A percentile compares a stretch with the other conserved stretches of the same genome.
Evolutionary conservation across 2,329 filamentous ascomycete genomes (phyloP).

Genomic region (Fusarium ambrosium): DNA sequence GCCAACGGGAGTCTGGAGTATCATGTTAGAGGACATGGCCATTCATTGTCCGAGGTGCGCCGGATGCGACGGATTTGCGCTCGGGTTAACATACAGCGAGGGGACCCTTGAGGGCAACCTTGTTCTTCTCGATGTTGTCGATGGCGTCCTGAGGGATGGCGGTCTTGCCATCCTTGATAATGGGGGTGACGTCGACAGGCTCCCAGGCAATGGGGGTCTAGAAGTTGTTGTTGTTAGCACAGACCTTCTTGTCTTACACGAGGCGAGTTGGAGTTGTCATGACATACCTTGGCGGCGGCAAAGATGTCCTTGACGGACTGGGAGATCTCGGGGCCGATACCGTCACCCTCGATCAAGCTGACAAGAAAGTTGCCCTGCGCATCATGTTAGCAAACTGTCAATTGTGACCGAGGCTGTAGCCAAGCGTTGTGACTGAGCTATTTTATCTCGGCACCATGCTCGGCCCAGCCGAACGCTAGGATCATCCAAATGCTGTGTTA

Average conservation of each 20-base stretch:
- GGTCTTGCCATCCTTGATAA: conserved; percentile 94
- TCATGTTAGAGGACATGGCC: conserved; percentile 29
- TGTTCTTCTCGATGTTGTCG: conserved; percentile 93
- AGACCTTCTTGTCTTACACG: conserved; percentile 1
- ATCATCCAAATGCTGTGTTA: conserved; percentile 21
- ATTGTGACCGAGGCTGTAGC: conserved; percentile 29
- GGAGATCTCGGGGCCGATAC: conserved; percentile 97
- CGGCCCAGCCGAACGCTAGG: conserved; percentile 45
- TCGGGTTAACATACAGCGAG: conserved; percentile 77
- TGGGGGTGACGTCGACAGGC: conserved; percentile 94
- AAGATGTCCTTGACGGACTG: conserved; percentile 99
- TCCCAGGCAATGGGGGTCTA: conserved; percentile 96
- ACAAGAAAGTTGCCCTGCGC: conserved; percentile 92
- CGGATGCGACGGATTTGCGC: conserved; percentile 21
- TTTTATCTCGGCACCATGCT: conserved; percentile 53
- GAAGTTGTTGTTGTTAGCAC: conserved; percentile 43
- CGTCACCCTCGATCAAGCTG: conserved; percentile 97
- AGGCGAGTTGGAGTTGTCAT: conserved; percentile 32
- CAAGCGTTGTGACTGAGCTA: conserved; percentile 54
- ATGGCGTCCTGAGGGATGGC: conserved; percentile 94
- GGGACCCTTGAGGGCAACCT: conserved; percentile 97
- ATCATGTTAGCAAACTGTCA: conserved; percentile 44
- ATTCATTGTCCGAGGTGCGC: conserved; percentile 4
- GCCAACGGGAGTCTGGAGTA: conserved; percentile 84
- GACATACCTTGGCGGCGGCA: conserved; percentile 86